Base-by-base conservation (phyloP, 768 basidiomycete species). In the Sistotremastrum suecicum region DNA sequence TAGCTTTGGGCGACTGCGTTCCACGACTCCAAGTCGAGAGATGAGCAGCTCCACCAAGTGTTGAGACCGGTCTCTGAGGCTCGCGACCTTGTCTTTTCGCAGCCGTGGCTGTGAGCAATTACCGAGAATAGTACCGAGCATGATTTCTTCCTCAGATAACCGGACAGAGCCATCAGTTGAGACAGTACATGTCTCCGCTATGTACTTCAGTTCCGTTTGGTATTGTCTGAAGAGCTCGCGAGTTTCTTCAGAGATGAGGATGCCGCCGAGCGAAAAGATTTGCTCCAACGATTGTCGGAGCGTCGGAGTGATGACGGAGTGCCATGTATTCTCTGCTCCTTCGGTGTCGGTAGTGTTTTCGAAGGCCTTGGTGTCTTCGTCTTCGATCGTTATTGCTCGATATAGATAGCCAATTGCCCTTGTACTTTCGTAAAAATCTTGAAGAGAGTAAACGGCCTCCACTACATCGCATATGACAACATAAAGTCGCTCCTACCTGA, bases 331-430 rank as follows among this genome's bases (percentile, higher is more conserved):
- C 9, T 12, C n/a, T 12, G 20, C 20, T 5, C 48, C 35, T 7
- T 36, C 11, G 5, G 31, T 34, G 34, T 48, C 45, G 28, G 43
- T 32, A 20, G 20, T 33, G 12, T 10, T 36, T 33, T 12, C 42
- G 28, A 61, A 54, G 8, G 55, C 50, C 20, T 64, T 54, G 1
- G 65, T 60, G 28, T 70, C 63, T 20, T 64, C 62, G 20, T 20
- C 37, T 20, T 64, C 62, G 32, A 82, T 58, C 9, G 54, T 56
- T 50, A 87, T 76, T 8, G 63, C 68, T 7, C 87, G 82, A 58
- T 71, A 89, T 42, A 89, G 66, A 37, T 71, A 59, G 5, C 87
- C 87, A 6, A 90, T 70, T 0, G 83, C 84, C 3, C 79, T 72
- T 30, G 60, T 63, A 2, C 85, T 88, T 41, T 68, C 64, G 54